Percentiles rank a stretch among this genome's conserved stretches.
Evolutionary conservation across 345 rosid genomes (phyloP).

Genomic region (Pseudoturritis turrita): DNA sequence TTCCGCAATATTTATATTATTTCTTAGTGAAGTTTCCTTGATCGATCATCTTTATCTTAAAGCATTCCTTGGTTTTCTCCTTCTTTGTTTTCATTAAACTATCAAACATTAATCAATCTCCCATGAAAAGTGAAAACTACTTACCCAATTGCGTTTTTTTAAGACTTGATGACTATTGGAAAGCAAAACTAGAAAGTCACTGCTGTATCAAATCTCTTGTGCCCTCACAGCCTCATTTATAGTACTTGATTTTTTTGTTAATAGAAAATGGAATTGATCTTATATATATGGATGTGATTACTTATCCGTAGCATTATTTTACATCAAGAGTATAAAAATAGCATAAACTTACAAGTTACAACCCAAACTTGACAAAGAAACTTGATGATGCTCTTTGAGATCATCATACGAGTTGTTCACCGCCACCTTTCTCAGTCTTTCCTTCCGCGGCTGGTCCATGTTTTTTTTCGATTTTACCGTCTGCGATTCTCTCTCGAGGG

Average conservation of each 20-base stretch:
- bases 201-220: neutral
- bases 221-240: no score
- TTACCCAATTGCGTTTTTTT: neutral
- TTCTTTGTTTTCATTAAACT: no score
- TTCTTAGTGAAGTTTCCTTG: no score
- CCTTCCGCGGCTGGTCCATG: neutral
- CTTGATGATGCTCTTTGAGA: neutral
- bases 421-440: neutral
- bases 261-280: neutral
- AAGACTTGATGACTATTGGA: neutral
- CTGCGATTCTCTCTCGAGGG: slow-evolving; percentile 27
- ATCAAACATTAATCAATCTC: no score
- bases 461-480: neutral
- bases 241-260: neutral
- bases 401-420: slow-evolving; percentile 5
- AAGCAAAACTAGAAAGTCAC: neutral
- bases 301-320: neutral
- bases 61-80: neutral
- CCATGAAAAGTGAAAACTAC: no score
- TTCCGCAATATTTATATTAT: no score
- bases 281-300: neutral
- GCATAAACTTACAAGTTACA: slow-evolving; percentile 2
- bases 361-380: neutral
- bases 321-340: neutral
- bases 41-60: neutral